Evolutionary conservation across 306 rosid species (phyloP).

Genomic region (Trichosanthes cucumerina): DNA sequence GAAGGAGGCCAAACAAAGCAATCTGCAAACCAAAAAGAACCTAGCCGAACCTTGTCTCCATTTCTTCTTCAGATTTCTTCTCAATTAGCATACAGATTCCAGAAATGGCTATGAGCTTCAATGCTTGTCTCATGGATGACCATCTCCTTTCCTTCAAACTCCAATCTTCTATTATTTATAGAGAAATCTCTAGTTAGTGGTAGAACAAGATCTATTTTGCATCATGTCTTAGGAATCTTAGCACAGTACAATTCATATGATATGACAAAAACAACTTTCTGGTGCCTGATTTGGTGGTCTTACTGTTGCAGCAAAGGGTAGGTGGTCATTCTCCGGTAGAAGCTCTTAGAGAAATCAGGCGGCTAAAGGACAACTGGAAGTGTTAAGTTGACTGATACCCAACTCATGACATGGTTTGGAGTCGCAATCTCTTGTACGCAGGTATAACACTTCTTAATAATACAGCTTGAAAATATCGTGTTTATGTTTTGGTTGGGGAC

Average conservation of each 20-base stretch:
- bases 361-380: slow-evolving; percentile 65
- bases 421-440: background rate
- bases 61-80: too few species aligned
- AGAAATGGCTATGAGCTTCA: background rate
- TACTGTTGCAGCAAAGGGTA: slow-evolving; percentile 38
- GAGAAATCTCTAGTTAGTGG: background rate
- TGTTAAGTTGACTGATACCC: slow-evolving; percentile 22
- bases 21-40: too few species aligned
- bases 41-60: too few species aligned
- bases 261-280: background rate
- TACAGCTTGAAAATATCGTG: background rate
- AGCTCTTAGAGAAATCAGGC: slow-evolving; percentile 52
- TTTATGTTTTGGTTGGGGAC: background rate
- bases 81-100: background rate
- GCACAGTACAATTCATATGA: background rate
- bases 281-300: background rate
- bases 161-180: background rate
- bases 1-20: too few species aligned
- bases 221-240: background rate
- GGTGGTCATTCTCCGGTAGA: slow-evolving; percentile 51
- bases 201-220: background rate
- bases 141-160: background rate
- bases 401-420: background rate
- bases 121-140: background rate
- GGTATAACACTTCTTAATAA: background rate